These are phyloP conservation scores for Yamadazyma insecticola DNA, from an alignment of 805 yeast species.

Conservation along the genomic window DNA sequence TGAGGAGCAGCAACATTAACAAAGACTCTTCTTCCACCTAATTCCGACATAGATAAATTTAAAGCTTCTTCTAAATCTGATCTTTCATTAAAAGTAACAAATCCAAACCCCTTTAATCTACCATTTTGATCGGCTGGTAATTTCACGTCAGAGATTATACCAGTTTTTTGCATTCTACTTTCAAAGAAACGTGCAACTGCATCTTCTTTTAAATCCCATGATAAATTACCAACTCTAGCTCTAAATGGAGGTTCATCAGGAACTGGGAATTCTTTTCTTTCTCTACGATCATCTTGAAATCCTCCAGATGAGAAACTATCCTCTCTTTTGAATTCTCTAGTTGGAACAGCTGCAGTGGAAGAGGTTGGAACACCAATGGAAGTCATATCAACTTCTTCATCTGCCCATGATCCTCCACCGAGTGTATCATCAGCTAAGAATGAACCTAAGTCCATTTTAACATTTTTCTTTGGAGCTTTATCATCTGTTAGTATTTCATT, in stretches of 20 bases:
- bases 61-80: slow-evolving; percentile 49
- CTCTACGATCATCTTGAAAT: slow-evolving; percentile 30
- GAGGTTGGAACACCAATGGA: slow-evolving; percentile 51
- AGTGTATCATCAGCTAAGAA: slow-evolving; percentile 74
- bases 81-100: slow-evolving; percentile 45
- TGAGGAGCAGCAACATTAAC: slow-evolving; percentile 59
- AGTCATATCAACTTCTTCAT: slow-evolving; percentile 69
- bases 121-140: slow-evolving; percentile 72
- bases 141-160: slow-evolving; percentile 56
- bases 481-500: slow-evolving; percentile 10
- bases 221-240: slow-evolving; percentile 83
- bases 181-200: slow-evolving; percentile 59
- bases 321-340: slow-evolving; percentile 11
- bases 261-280: slow-evolving; percentile 70
- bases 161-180: slow-evolving; percentile 46
- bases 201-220: slow-evolving; percentile 73
- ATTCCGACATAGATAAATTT: slow-evolving; percentile 37
- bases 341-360: slow-evolving; percentile 18
- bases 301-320: slow-evolving; percentile 5
- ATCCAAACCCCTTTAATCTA: slow-evolving; percentile 57
- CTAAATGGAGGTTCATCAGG: slow-evolving; percentile 91
- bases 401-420: slow-evolving; percentile 82
- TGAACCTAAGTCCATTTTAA: slow-evolving; percentile 82
- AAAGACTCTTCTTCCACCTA: slow-evolving; percentile 47
- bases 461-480: slow-evolving; percentile 49